Percentiles rank a stretch among this genome's conserved stretches.
phyloP scores from a whole-genome alignment of 768 basidiomycete species.

The Pulveroboletus sp. region DNA sequence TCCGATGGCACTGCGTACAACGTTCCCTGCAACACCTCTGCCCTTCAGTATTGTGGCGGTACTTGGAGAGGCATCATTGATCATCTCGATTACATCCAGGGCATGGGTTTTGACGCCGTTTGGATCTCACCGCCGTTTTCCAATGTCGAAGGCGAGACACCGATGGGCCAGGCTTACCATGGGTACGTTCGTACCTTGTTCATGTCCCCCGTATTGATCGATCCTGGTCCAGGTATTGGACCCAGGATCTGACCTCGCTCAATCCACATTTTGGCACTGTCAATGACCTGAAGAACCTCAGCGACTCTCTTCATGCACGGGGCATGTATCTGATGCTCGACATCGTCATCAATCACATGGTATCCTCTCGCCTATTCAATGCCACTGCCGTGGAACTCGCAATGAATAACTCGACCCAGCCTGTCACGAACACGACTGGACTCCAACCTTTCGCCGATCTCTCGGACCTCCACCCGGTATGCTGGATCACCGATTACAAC shows the following conservation, averaged over 20 bases:
- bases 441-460: slow-evolving; percentile 32
- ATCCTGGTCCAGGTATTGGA: slow-evolving; percentile 44
- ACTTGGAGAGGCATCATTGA: slow-evolving; percentile 49
- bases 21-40: slow-evolving; percentile 42
- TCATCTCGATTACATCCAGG: slow-evolving; percentile 60
- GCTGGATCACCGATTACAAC: slow-evolving; percentile 40
- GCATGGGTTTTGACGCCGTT: slow-evolving; percentile 58
- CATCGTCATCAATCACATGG: slow-evolving; percentile 61
- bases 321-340: slow-evolving; percentile 63
- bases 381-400: slow-evolving; percentile 22
- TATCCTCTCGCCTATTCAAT: slow-evolving; percentile 31
- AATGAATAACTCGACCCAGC: slow-evolving; percentile 6
- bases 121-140: slow-evolving; percentile 56
- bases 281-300: slow-evolving; percentile 48
- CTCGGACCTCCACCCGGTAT: slow-evolving; percentile 38
- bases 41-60: slow-evolving; percentile 54
- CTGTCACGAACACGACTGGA: slow-evolving; percentile 17
- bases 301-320: slow-evolving; percentile 43
- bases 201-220: not conserved
- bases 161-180: slow-evolving; percentile 55
- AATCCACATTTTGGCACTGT: slow-evolving; percentile 52
- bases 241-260: slow-evolving; percentile 42
- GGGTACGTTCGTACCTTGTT: slow-evolving; percentile 31
- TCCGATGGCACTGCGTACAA: slow-evolving; percentile 26
- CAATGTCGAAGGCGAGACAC: slow-evolving; percentile 45